Evolutionary conservation across 345 rosid genomes (phyloP), one percentile per base, ranked within the genome.

Genomic region (Aurinia saxatilis): DNA sequence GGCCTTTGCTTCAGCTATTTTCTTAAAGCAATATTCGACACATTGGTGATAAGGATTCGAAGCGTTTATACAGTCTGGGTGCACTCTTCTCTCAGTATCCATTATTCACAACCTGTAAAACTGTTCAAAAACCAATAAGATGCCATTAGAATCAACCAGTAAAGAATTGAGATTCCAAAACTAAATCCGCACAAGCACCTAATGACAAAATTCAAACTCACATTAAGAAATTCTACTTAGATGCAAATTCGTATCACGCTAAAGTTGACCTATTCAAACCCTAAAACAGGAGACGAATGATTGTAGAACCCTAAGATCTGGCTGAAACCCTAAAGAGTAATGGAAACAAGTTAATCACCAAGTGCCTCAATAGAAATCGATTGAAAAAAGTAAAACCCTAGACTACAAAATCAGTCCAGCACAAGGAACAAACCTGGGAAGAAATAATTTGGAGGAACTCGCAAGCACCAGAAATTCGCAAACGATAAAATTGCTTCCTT

Each of bases 31-130:
- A 72, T 80, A 93, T 33, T 87, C 99, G 0, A 83, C 91, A 45
- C 89, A 85, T 52, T 85, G 89, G 15, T 85, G 91, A 68, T 77
- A 84, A 40, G 87, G 95, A 71, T 87, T 87, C 8, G 83, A 78
- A 2, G 89, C 89, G 54, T 84, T 87, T 47, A 78, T 81, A 72
- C 89, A 86, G 40, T 80, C 87, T 0, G 79, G 82, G 12, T 86
- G 92, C 16, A 83, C 85, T 57, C 78, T 77, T 60, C 81, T 75
- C 34, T 78, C 83, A 40, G 54, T 73, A 51, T 18, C 81, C 83
- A 81, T 81, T 47, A 57, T 36, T 57, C 56, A 17, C 17, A 2
- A 10, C 33, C 10, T 27, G 16, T 5, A 0, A 57, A 50, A 25
- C 52, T 55, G 31, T 50, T 35, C 21, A 36, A 6, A 44, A 41